Base-by-base conservation (phyloP, 345 rosid genomes). In the Jatropha curcas region DNA sequence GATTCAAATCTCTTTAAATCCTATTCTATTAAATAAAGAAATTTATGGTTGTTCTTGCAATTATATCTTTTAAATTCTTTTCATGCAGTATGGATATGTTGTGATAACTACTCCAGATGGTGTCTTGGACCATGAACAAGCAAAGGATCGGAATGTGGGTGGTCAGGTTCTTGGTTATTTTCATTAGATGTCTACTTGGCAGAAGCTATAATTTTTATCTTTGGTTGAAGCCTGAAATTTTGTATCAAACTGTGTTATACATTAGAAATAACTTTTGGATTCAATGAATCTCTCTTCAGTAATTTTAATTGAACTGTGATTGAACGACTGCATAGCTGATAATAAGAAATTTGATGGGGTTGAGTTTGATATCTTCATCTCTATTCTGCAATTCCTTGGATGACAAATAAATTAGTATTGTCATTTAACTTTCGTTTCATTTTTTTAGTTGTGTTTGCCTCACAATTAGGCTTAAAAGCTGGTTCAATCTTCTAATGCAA, bases 81-180 rank as follows among this genome's bases (percentile, higher is more conserved):
- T 24, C 30, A 10, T 80, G 74, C 87, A 94, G 97, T 95, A 97
- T 95, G 98, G 98, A 79, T 95, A 88, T 80, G 90, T 95, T 63
- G 94, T 91, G 25, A 78, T 95, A 65, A 88, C 98, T 60, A 91
- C 99, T 70, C 97, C 97, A 1, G 94, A 92, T 51, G 99, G 96
- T 59, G 82, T 95, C 77, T 79, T 95, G 92, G 99, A 95, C 72
- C 98, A 95, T 75, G 98, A 95, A 80, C 94, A 90, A 70, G 99
- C 99, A 46, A 79, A 82, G 19, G 85, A 58, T 67, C 81, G 87
- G 66, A 92, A 95, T 57, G 93, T 86, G 9, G 98, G 97, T 61
- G 99, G 97, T 77, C 96, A 90, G 64, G 93, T 95, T 77, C 89
- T 92, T 76, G 98, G 99, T 76, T 88, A 85, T 79, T 95, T 95